Base-by-base conservation (phyloP, 2,329 filamentous ascomycete genomes). In the Trichoderma koningiopsis region DNA sequence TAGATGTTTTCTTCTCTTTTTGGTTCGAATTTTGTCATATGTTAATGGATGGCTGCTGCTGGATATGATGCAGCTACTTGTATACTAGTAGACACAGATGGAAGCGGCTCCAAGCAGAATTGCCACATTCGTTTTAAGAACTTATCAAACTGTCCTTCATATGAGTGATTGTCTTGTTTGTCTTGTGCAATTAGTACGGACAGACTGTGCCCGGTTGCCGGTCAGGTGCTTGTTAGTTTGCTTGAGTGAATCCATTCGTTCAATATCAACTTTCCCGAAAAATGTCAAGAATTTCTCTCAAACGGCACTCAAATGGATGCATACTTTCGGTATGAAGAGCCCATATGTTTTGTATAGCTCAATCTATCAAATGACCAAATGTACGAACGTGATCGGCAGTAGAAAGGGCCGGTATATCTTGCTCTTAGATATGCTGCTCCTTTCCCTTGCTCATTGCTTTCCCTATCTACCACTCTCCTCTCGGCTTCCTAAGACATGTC, bases 351-450 rank as follows among this genome's bases (percentile, higher is more conserved):
- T 55, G 35, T 56, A 35, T 63, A 57, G 58, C 67, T 47, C 49
- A 31, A 63, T 68, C 47, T 66, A 66, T 66, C 52, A 66, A 58
- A 66, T 66, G 62, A 47, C 62, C 53, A 56, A 66, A 66, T 58
- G 53, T 66, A 66, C 62, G 37, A n/a, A 58, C 37, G 52, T 47
- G 33, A 35, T 31, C 19, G 53, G 37, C 62, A 66, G 27, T 16
- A 57, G 47, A 22, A 57, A 49, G 37, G n/a, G 7, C 27, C 13
- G 27, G 22, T 43, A 57, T 47, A 66, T 49, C 53, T 31, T 43
- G 37, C 35, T 11, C 22, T 27, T 35, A 24, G 8, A 37, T 33
- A 43, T 13, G 35, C 55, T 31, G 27, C 16, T 58, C 16, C 5
- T 24, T 16, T 37, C 27, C 49, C 31, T 49, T 24, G 16, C 43